phyloP scores from a whole-genome alignment of 495 filamentous ascomycete species.

The Podospora didyma region DNA sequence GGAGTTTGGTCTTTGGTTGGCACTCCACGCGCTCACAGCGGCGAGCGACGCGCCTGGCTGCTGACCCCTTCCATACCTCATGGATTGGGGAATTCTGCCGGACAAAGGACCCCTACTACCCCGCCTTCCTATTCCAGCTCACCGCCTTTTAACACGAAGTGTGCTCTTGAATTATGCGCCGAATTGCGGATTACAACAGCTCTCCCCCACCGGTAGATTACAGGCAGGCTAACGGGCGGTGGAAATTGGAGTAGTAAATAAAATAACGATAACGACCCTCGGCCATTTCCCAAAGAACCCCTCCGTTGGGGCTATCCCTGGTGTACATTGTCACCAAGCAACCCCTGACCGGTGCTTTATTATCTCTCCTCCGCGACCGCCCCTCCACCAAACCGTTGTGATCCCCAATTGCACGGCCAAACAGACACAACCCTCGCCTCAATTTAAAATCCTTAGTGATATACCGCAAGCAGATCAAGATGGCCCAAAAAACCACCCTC shows the following conservation, averaged over 20 bases:
- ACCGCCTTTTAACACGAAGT: neutral
- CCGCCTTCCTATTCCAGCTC: neutral
- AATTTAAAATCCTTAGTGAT: slow-evolving; percentile 1
- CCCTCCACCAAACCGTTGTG: neutral
- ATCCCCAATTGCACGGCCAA: neutral
- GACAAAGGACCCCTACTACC: neutral
- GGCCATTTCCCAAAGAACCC: neutral
- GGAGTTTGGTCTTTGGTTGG: neutral
- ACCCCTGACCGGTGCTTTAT: neutral
- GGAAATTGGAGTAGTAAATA: neutral
- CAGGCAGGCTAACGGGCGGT: neutral
- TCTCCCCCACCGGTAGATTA: neutral
- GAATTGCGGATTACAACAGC: neutral
- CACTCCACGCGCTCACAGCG: neutral
- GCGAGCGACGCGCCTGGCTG: slow-evolving; percentile 3
- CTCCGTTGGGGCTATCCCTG: neutral
- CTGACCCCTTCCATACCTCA: neutral
- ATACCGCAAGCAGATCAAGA: slow-evolving; percentile 26
- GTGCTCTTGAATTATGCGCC: neutral
- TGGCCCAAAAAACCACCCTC: slow-evolving; percentile 64
- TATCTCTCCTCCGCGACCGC: too few species aligned
- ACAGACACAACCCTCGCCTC: neutral
- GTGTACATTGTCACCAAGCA: neutral
- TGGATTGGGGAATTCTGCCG: neutral
- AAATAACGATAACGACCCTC: slow-evolving; percentile 1